Base-by-base conservation (phyloP, 2,329 filamentous ascomycete species). In the Teratosphaeria nubilosa region DNA sequence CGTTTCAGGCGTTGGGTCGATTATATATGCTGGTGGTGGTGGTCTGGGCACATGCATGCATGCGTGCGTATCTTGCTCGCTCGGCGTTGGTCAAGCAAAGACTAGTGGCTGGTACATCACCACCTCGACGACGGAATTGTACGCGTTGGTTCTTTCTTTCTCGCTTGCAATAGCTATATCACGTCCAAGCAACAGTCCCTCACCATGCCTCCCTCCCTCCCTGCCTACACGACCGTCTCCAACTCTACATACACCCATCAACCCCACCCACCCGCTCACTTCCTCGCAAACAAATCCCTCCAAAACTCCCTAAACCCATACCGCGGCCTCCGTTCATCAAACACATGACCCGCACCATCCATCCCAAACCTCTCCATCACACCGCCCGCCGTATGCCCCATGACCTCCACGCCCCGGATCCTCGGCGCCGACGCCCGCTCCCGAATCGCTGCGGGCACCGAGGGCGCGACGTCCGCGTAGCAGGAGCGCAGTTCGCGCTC, bases 251-350 rank as follows among this genome's bases (percentile, higher is more conserved):
- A n/a, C n/a, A 13, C 34, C 1, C 34, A 4, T 37, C 34, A 3
- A 13, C 2, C 34, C 34, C 34, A 1, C 34, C 16, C 34, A 5
- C 34, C 34, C 34, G 1, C 16, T 37, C 34, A 13, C 34, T 30
- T 30, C 34, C 34, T 13, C 6, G 11, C 34, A 48, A 83, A 96
- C 11, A 96, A 69, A 73, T 97, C 92, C 66, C 82, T 83, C 91
- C 90, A 96, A 75, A 96, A 88, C 72, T 97, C 85, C 70, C 82
- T 88, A 62, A 96, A 84, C 6, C 94, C 92, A 74, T 96, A 97
- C 57, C 87, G 83, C 56, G 86, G 84, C 58, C 81, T 80, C 60
- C 82, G 81, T 59, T 88, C 88, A 67, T 96, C 91, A 66, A 89
- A 82, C 7, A 96, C 82, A 55, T 79, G 80, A 11, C 80, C 82